A percentile compares a stretch with the other conserved stretches of the same genome.
phyloP scores from a whole-genome alignment of 169 alveolate genomes.

The Babesia bigemina region DNA sequence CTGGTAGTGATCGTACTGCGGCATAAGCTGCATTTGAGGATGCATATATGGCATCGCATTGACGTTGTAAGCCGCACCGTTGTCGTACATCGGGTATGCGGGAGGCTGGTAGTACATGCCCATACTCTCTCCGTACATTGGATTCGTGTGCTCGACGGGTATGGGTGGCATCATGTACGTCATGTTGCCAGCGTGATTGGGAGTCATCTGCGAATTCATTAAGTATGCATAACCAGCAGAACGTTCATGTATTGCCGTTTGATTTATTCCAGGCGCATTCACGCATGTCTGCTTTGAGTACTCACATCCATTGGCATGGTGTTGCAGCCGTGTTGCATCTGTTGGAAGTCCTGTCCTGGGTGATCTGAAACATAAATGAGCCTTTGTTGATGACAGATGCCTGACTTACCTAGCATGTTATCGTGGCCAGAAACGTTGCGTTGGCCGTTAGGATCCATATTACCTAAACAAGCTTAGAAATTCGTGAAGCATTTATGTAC shows the following conservation, averaged over 20 bases:
- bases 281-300: neutral
- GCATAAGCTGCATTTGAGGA: slow-evolving; percentile 17
- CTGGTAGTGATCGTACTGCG: slow-evolving; percentile 48
- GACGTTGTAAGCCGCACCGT: slow-evolving; percentile 7
- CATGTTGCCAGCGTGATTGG: slow-evolving; percentile 23
- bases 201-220: slow-evolving; percentile 2
- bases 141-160: slow-evolving; percentile 28
- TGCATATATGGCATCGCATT: slow-evolving; percentile 31
- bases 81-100: slow-evolving; percentile 42
- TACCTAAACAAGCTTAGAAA: neutral
- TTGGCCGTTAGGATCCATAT: slow-evolving; percentile 16
- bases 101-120: slow-evolving; percentile 39
- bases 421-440: slow-evolving; percentile 20
- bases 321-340: slow-evolving; percentile 5
- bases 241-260: too few species aligned
- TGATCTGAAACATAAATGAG: neutral
- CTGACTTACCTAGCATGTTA: neutral
- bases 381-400: neutral
- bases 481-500: too few species aligned
- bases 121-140: slow-evolving; percentile 51
- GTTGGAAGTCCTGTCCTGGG: neutral
- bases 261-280: too few species aligned
- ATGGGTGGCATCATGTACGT: slow-evolving; percentile 49
- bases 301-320: slow-evolving; percentile 22
- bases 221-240: neutral